A percentile compares a stretch with the other conserved stretches of the same genome.
These are phyloP conservation scores for Candida patagonica DNA, from an alignment of 805 yeast species.

Conservation along the genomic window DNA sequence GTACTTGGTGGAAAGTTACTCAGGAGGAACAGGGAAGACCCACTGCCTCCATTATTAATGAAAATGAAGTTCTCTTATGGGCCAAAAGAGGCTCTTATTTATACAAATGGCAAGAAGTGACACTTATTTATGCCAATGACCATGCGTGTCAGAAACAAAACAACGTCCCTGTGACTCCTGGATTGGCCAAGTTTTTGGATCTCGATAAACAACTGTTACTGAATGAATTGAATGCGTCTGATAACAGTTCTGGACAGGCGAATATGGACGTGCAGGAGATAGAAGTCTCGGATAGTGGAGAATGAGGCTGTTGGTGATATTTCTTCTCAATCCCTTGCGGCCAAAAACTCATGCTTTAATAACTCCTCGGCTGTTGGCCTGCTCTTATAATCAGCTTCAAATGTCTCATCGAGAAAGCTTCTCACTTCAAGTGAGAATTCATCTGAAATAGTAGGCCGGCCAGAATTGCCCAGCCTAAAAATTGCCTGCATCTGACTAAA, in stretches of 20 bases:
- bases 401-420: constrained; percentile 56
- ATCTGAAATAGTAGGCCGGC: constrained; percentile 68
- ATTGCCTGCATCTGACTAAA: constrained; percentile 96
- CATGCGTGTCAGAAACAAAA: constrained; percentile 11
- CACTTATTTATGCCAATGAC: constrained; percentile 15
- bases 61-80: constrained; percentile 12
- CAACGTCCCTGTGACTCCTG: constrained; percentile 5
- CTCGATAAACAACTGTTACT: constrained; percentile 8
- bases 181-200: constrained; percentile 9
- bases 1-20: constrained; percentile 12
- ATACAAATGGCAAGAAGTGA: constrained; percentile 19
- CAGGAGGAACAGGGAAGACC: constrained; percentile 2
- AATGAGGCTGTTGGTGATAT: no score
- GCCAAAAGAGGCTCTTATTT: constrained; percentile 13
- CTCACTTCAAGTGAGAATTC: constrained; percentile 53
- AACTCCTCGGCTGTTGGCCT: constrained; percentile 70
- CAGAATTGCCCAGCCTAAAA: constrained; percentile 80
- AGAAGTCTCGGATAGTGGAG: not conserved
- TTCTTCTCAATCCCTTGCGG: constrained; percentile 3
- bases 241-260: not conserved
- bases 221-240: no score
- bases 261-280: not conserved
- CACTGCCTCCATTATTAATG: constrained; percentile 4
- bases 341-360: constrained; percentile 52
- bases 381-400: constrained; percentile 63